Conservation (phyloP, 768 basidiomycete species). For the Termitomyces sp. region DNA sequence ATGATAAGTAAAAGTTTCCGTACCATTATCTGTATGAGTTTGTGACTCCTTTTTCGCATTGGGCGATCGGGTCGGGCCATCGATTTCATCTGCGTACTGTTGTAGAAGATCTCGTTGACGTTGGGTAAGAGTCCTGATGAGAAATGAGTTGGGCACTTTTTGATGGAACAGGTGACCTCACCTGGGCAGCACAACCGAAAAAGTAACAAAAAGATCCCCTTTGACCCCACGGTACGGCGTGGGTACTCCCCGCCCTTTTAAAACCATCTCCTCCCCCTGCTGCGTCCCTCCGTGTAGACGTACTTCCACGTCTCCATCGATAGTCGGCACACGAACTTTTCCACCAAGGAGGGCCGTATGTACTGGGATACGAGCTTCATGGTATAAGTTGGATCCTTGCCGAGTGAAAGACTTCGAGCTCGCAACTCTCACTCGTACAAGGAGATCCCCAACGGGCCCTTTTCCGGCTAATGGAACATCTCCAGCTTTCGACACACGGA, state of each 20-base stretch:
- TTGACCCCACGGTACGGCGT: conserved; percentile 52
- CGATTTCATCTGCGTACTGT: conserved; percentile 89
- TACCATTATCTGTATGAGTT: conserved; percentile 57
- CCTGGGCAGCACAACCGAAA: conserved; percentile 88
- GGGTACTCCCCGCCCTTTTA: conserved; percentile 80
- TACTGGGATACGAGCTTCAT: conserved; percentile 85
- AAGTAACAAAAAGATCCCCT: conserved; percentile 87
- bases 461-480: conserved; percentile 79
- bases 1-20: conserved; percentile 58
- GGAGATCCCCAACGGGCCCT: conserved; percentile 78
- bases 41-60: conserved; percentile 8
- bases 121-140: conserved; percentile 65
- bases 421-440: conserved; percentile 80
- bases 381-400: conserved; percentile 88
- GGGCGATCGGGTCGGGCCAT: conserved; percentile 44
- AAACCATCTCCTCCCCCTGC: conserved; percentile 94
- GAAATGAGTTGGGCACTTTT: conserved; percentile 4
- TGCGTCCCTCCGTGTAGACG: conserved; percentile 91
- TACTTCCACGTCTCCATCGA: conserved; percentile 94
- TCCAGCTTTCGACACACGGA: conserved; percentile 75
- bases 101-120: conserved; percentile 86
- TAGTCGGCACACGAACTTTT: conserved; percentile 84
- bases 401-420: conserved; percentile 82
- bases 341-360: conserved; percentile 93
- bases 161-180: conserved; percentile 28